Percentiles rank a stretch among this genome's conserved stretches.
phyloP scores from a whole-genome alignment of 768 basidiomycete species.

The Trametes gibbosa region DNA sequence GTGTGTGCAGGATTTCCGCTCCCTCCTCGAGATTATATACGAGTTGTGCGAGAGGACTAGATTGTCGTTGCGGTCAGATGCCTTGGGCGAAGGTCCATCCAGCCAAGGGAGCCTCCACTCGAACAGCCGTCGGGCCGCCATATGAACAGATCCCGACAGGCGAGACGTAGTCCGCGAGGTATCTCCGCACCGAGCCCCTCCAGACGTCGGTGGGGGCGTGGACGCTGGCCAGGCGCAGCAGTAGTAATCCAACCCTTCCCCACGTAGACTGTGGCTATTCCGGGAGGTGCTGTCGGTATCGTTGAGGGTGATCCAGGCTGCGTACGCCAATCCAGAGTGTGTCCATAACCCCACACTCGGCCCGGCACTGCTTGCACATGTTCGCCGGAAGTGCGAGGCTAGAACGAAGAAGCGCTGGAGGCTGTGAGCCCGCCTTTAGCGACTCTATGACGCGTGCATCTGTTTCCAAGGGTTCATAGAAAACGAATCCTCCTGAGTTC shows the following conservation, averaged over 20 bases:
- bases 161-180: conserved; percentile 1
- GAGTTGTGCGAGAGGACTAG: not conserved
- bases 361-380: not conserved
- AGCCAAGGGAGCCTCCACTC: not conserved
- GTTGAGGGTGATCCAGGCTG: not conserved
- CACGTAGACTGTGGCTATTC: too few species aligned
- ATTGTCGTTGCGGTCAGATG: not conserved
- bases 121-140: too few species aligned
- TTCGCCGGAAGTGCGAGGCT: not conserved
- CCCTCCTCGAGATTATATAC: not conserved
- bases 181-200: conserved; percentile 3
- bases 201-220: not conserved
- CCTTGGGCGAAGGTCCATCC: not conserved
- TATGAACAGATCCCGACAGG: not conserved
- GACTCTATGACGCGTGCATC: not conserved
- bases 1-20: not conserved
- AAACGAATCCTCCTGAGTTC: not conserved
- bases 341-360: not conserved
- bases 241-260: not conserved
- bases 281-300: not conserved
- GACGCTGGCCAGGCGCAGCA: not conserved
- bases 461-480: not conserved
- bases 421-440: not conserved
- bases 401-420: not conserved
- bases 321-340: not conserved